phyloP scores from a whole-genome alignment of 495 filamentous ascomycete species.

The Lepidopterella palustris region DNA sequence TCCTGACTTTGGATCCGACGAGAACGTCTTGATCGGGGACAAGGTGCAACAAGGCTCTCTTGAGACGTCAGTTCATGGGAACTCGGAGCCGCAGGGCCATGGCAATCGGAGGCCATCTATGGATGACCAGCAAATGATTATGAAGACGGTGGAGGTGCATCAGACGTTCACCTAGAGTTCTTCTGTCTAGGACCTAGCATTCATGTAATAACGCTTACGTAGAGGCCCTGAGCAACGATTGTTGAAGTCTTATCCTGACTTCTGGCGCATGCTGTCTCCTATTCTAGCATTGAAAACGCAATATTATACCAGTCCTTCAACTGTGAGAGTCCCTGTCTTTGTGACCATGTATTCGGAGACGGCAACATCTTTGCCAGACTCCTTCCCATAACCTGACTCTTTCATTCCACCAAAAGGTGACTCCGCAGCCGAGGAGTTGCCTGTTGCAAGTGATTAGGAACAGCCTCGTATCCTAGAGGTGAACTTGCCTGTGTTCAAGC shows the following conservation, averaged over 20 bases:
- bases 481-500: slow-evolving; percentile 54
- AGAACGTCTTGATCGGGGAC: slow-evolving; percentile 6
- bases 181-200: not conserved
- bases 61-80: not conserved
- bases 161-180: not conserved
- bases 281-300: not conserved
- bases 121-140: not conserved
- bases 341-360: slow-evolving; percentile 64
- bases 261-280: too few species aligned
- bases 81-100: not conserved
- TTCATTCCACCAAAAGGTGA: slow-evolving; percentile 71
- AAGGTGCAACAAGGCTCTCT: not conserved
- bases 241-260: not conserved
- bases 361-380: slow-evolving; percentile 61
- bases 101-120: not conserved
- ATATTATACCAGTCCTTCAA: slow-evolving; percentile 41
- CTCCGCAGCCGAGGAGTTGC: slow-evolving; percentile 55
- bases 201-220: slow-evolving; percentile 20
- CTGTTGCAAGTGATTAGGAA: slow-evolving; percentile 9
- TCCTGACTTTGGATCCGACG: slow-evolving; percentile 1
- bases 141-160: slow-evolving; percentile 9
- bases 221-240: too few species aligned
- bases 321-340: slow-evolving; percentile 61
- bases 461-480: not conserved
- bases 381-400: slow-evolving; percentile 71